phyloP scores from a whole-genome alignment of 2,329 filamentous ascomycete species.

The Tricladium varicosporioides region DNA sequence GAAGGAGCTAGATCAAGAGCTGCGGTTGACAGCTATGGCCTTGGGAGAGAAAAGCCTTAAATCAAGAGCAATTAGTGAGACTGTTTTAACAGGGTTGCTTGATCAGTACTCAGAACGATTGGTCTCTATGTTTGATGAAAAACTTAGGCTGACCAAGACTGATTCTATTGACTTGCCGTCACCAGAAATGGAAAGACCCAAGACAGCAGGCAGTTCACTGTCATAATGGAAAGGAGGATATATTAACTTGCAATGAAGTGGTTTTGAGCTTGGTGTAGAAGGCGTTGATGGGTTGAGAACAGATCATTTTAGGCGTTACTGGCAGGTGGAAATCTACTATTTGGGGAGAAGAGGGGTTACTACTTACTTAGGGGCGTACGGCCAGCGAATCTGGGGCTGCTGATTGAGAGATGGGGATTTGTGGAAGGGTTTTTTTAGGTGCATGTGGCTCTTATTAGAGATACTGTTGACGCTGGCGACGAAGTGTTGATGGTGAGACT shows the following conservation, averaged over 20 bases:
- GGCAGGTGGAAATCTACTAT: background rate
- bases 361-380: background rate
- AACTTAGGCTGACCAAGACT: conserved; percentile 49
- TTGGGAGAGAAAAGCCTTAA: conserved; percentile 40
- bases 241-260: background rate
- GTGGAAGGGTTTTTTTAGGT: background rate
- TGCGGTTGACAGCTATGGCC: conserved; percentile 61
- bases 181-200: conserved; percentile 22
- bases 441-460: background rate
- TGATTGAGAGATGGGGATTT: too few relatives aligned
- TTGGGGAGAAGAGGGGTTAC: background rate
- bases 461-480: background rate
- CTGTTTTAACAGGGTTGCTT: conserved; percentile 60
- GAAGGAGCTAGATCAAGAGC: conserved; percentile 62
- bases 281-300: background rate
- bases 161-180: conserved; percentile 14
- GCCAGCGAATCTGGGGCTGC: background rate
- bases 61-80: conserved; percentile 52
- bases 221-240: background rate
- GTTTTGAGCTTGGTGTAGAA: background rate
- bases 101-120: conserved; percentile 75
- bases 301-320: conserved; percentile 1
- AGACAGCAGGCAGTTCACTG: conserved; percentile 23
- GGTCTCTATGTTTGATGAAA: conserved; percentile 70
- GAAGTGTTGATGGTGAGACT: background rate